These are phyloP conservation scores for Sporothrix variecibatus DNA, from an alignment of 2,329 filamentous ascomycete species.

Conservation along the genomic window DNA sequence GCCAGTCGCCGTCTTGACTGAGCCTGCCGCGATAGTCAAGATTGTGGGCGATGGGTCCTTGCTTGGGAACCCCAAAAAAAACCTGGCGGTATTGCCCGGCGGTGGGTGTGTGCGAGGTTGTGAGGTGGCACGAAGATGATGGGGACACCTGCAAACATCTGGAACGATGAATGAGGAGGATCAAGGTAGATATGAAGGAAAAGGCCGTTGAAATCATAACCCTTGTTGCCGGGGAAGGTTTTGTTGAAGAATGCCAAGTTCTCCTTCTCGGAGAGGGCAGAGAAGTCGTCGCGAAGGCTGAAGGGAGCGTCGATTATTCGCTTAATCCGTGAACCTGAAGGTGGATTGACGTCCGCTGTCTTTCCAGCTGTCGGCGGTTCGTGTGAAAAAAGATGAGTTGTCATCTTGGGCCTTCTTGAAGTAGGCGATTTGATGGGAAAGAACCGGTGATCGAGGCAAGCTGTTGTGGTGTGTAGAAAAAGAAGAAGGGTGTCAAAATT, in stretches of 20 bases:
- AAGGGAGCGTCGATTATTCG: background rate
- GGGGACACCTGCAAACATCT: background rate
- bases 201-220: background rate
- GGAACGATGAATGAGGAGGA: background rate
- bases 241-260: background rate
- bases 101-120: background rate
- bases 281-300: background rate
- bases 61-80: background rate
- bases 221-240: background rate
- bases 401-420: background rate
- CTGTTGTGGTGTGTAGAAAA: background rate
- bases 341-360: background rate
- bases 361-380: background rate
- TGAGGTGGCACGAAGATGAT: background rate
- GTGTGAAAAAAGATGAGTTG: background rate
- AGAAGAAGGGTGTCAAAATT: background rate
- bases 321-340: background rate
- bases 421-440: background rate
- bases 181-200: background rate
- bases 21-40: background rate
- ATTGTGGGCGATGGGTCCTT: background rate
- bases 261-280: background rate
- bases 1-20: background rate
- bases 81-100: background rate
- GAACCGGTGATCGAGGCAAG: background rate